Evolutionary conservation across 129 eudicot species (phyloP).

Genomic region (Escallonia herrerae): DNA sequence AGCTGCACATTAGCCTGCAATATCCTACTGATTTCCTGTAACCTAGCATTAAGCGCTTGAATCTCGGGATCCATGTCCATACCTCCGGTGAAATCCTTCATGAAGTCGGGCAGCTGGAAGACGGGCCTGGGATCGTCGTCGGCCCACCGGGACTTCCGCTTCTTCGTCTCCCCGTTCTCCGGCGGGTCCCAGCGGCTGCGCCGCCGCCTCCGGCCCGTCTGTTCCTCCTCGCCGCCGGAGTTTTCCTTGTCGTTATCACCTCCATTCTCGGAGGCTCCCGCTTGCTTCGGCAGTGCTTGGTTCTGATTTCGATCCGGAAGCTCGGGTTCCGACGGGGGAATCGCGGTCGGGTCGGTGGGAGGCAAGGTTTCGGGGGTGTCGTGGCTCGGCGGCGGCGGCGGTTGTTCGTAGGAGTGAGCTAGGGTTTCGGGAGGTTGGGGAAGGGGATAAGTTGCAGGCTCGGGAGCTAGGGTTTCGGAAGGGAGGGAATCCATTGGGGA

Average conservation of each 20-base stretch:
- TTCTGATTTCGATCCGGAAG: not conserved
- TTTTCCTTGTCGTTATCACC: constrained; percentile 34
- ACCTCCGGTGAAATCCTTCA: constrained; percentile 87
- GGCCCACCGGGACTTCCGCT: constrained; percentile 87
- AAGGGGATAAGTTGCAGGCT: constrained; percentile 6
- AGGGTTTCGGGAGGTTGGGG: constrained; percentile 11
- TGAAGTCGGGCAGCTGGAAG: constrained; percentile 82
- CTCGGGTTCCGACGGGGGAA: not conserved
- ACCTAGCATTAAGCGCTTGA: constrained; percentile 69
- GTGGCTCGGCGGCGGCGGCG: constrained; percentile 1
- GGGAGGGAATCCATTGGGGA: constrained; percentile 23
- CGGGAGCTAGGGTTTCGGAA: constrained; percentile 37
- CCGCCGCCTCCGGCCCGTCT: constrained; percentile 40
- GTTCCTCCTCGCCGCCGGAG: constrained; percentile 39
- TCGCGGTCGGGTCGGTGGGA: constrained; percentile 4
- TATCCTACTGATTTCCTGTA: constrained; percentile 72
- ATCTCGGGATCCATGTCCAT: constrained; percentile 81
- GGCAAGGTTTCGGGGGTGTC: not conserved
- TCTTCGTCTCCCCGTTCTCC: constrained; percentile 31
- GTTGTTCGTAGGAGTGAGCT: not conserved
- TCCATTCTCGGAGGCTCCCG: constrained; percentile 24
- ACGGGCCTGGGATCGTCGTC: constrained; percentile 67
- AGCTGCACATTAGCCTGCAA: constrained; percentile 60
- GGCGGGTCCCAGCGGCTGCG: constrained; percentile 80
- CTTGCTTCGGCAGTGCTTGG: not conserved